Evolutionary conservation across 495 filamentous ascomycete species (phyloP), one percentile per base, ranked within the genome.

Genomic region (Tuber calosporum): DNA sequence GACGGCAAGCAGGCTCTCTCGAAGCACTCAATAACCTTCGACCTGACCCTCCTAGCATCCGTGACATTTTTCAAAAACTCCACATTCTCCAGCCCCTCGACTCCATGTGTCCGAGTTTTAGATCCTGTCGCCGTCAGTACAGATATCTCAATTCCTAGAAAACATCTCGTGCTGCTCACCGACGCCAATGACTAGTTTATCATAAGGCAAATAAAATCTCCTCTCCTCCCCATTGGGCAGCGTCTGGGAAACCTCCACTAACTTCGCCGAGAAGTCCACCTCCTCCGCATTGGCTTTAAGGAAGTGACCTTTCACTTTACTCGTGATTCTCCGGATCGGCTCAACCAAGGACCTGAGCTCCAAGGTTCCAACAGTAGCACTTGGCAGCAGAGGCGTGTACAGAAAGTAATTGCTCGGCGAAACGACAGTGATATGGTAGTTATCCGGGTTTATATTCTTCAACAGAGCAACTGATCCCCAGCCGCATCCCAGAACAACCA

Each of bases 311-410:
- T 87, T 87, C 4, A 96, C 87, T 70, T 88, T 86, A 62, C 87
- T 83, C 37, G 97, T 87, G 69, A 98, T 95, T 15, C 91, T 87
- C 67, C 96, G 86, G 69, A 99, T 91, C 2, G 96, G 96, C 83
- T 99, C 96, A 30, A 97, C 91, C 75, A 99, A 83, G 37, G 92
- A 95, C 77, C 93, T 86, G 78, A 97, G 86, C 77, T 96, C 95
- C 72, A 99, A 83, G 0, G 96, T 99, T 0, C 96, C 96, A 38
- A 99, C 96, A 0, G 96, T 99, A 11, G 94, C 96, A 34, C 92
- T 94, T 2, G 96, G 96, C 34, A 99, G 85, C 92, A 99, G 97
- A 4, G 96, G 96, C 2, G 96, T 98, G 82, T 98, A 99, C 48
- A 98, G 83, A 84, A 99, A 99, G 84, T 98, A 96, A 77, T 98